phyloP scores from a whole-genome alignment of 1,139 yeast species.

The Casaregolazyma lundiana region DNA sequence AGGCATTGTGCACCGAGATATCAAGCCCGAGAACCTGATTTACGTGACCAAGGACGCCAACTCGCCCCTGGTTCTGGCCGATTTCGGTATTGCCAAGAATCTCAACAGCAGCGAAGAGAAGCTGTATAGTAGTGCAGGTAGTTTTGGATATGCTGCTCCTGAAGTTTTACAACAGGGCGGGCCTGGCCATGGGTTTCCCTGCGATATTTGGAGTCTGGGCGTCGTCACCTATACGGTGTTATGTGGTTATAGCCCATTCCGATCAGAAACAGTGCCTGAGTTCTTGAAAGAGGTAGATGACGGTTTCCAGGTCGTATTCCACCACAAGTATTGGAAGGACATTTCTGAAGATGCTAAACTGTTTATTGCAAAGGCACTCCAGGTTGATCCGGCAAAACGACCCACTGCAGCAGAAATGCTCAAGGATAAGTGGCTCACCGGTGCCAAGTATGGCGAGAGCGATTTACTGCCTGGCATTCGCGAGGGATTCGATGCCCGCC shows the following conservation, averaged over 20 bases:
- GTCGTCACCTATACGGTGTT: slow-evolving; percentile 85
- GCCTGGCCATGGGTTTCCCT: slow-evolving; percentile 81
- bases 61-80: slow-evolving; percentile 77
- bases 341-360: slow-evolving; percentile 71
- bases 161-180: slow-evolving; percentile 54
- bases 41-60: slow-evolving; percentile 52
- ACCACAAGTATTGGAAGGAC: slow-evolving; percentile 79
- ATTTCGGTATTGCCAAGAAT: slow-evolving; percentile 86
- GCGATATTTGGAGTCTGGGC: slow-evolving; percentile 91
- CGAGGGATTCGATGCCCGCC: slow-evolving; percentile 78
- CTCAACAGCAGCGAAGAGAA: slow-evolving; percentile 57
- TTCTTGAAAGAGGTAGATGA: slow-evolving; percentile 79
- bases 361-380: slow-evolving; percentile 64
- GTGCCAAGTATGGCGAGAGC: slow-evolving; percentile 37
- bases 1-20: slow-evolving; percentile 83
- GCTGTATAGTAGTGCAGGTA: slow-evolving; percentile 77
- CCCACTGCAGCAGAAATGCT: slow-evolving; percentile 64
- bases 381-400: slow-evolving; percentile 58
- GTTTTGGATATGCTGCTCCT: slow-evolving; percentile 93
- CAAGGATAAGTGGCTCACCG: slow-evolving; percentile 66
- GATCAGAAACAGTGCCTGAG: slow-evolving; percentile 77
- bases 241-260: slow-evolving; percentile 90
- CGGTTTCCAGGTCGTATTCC: slow-evolving; percentile 62
- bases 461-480: slow-evolving; percentile 70
- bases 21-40: slow-evolving; percentile 84